Evolutionary conservation across 1,284 basidiomycete genomes (phyloP).

Genomic region (Microbotryum lychnidis-dioicae): DNA sequence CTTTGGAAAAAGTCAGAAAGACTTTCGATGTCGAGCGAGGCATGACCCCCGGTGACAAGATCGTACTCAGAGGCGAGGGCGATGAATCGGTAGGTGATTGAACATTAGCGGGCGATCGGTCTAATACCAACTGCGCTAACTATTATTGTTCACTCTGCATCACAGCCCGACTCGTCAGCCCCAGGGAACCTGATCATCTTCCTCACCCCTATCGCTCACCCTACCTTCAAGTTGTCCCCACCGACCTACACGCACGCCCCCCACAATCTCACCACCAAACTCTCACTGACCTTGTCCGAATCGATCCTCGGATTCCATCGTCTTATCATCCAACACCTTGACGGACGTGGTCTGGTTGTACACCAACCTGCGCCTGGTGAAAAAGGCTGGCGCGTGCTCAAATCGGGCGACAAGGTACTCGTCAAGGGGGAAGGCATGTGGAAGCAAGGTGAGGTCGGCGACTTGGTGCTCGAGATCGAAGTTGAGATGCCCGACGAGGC

Average conservation of each 20-base stretch:
- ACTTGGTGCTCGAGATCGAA: constrained; percentile 68
- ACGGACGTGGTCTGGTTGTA: constrained; percentile 75
- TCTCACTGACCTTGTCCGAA: constrained; percentile 74
- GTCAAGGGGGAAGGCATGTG: constrained; percentile 75
- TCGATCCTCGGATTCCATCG: constrained; percentile 82
- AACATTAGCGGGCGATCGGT: neutral
- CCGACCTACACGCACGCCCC: constrained; percentile 44
- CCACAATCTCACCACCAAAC: constrained; percentile 41
- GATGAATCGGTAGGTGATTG: constrained; percentile 64
- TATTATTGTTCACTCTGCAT: neutral
- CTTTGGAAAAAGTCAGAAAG: constrained; percentile 78
- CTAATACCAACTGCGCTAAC: neutral
- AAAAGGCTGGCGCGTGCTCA: constrained; percentile 60
- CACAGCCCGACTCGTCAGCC: constrained; percentile 20
- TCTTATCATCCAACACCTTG: constrained; percentile 76
- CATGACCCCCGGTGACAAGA: constrained; percentile 74
- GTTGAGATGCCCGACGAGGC: constrained; percentile 72
- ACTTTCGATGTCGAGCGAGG: constrained; percentile 80
- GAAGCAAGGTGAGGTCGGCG: constrained; percentile 67
- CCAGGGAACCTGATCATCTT: constrained; percentile 65
- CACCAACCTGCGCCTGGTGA: constrained; percentile 48
- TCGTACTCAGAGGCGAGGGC: constrained; percentile 79
- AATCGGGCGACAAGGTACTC: constrained; percentile 61
- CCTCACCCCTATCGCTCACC: constrained; percentile 59
- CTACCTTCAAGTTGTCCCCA: constrained; percentile 64